Conservation (phyloP, 768 basidiomycete species). For the Phallus indusiatus region DNA sequence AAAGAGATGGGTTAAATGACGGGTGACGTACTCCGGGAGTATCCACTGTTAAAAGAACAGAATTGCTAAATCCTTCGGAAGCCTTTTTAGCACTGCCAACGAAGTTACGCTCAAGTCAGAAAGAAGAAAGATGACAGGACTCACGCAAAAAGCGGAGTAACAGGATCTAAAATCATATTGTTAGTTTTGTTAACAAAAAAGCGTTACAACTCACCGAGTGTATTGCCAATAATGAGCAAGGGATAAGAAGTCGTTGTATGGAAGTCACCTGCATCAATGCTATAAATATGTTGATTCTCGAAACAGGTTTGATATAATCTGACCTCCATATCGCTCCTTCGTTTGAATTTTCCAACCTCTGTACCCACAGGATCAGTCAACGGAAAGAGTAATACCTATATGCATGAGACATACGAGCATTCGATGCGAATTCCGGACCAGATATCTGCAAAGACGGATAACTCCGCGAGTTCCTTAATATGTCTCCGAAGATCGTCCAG, state of each 20-base stretch:
- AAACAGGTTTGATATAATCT: background rate
- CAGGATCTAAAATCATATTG: background rate
- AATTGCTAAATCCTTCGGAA: slow-evolving; percentile 4
- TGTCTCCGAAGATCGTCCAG: slow-evolving; percentile 8
- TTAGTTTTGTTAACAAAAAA: too few relatives aligned
- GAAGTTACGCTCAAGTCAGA: background rate
- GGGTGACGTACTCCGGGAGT: slow-evolving; percentile 10
- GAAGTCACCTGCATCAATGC: slow-evolving; percentile 23
- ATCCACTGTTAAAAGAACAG: slow-evolving; percentile 8
- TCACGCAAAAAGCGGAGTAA: background rate
- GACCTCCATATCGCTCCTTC: slow-evolving; percentile 5
- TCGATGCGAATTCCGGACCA: slow-evolving; percentile 1
- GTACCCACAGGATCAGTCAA: background rate
- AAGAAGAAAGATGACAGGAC: background rate
- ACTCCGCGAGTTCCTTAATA: slow-evolving; percentile 3
- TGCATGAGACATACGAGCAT: background rate
- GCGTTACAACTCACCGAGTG: slow-evolving; percentile 16
- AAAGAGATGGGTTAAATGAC: background rate
- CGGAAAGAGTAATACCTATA: background rate
- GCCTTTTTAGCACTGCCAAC: slow-evolving; percentile 8
- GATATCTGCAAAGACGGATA: slow-evolving; percentile 16
- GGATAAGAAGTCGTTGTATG: slow-evolving; percentile 30
- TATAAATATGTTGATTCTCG: background rate
- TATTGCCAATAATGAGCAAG: slow-evolving; percentile 32
- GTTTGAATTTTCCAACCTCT: slow-evolving; percentile 2